Base-by-base conservation (phyloP, 2,329 filamentous ascomycete species). In the Diplodia sapinea region DNA sequence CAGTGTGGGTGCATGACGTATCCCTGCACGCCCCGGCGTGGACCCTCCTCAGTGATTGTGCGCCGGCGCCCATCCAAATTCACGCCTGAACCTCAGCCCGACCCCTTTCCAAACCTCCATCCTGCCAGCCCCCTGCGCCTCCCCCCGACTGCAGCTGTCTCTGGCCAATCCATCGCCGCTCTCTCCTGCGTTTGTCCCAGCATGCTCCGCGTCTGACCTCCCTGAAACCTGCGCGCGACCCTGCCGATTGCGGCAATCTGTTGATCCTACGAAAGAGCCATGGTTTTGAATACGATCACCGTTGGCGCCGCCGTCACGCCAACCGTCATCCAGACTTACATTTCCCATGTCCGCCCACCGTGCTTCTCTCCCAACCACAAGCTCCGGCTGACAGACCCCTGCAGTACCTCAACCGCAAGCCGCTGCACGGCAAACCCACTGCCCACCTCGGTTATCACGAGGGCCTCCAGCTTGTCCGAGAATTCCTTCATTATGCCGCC, bases 371-470 rank as follows among this genome's bases (percentile, higher is more conserved):
- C 13, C 31, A 13, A 31, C 62, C 2, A 23, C 50, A 29, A 29
- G n/a, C 65, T 52, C 15, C 47, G 29, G 40, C 55, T 68, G 11
- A 68, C 50, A 26, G 40, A 20, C 3, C 23, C n/a, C 29, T 15
- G 13, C 74, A 95, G 91, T 97, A 95, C 79, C 83, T 96, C 69
- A 91, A 96, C 74, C 89, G 91, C 71, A 91, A 91, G 74, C 86
- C 88, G 1, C 84, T 90, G 36, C 88, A 86, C 70, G 84, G 94
- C 71, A 94, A 94, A 70, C 94, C 94, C 0, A 96, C 92, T 1
- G 91, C 91, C 1, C 92, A 96, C 77, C 88, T 99, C 67, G 94
- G 93, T 65, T 99, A 99, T 81, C 92, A 98, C 76, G 92, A 97
- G 81, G 94, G 94, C 47, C 85, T 99, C 15, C 88, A 92, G 71